Evolutionary conservation across 495 filamentous ascomycete species (phyloP).

Genomic region (Clavariopsis aquatica): DNA sequence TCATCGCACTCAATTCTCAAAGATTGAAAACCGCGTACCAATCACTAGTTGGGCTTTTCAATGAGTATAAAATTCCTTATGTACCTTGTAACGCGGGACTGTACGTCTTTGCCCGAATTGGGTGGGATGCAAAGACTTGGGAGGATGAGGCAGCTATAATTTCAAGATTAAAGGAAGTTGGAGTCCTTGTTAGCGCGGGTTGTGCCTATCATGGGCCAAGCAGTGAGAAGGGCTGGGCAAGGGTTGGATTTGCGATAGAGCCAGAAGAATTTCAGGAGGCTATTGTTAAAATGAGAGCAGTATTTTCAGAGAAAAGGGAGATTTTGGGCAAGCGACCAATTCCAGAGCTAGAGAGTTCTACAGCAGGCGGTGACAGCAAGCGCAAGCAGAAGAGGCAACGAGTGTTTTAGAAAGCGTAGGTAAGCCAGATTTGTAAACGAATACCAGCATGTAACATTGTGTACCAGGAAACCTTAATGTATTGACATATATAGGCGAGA

Average conservation of each 20-base stretch:
- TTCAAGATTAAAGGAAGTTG: slow-evolving; percentile 16
- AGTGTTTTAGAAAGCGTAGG: too few relatives aligned
- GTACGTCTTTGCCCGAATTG: slow-evolving; percentile 37
- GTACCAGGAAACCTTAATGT: too few relatives aligned
- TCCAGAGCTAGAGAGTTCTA: too few relatives aligned
- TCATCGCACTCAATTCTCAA: slow-evolving; percentile 27
- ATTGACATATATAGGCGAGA: too few relatives aligned
- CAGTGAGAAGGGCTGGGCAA: slow-evolving; percentile 37
- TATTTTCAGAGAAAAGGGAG: background rate
- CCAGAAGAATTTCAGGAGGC: background rate
- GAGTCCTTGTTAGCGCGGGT: slow-evolving; percentile 37
- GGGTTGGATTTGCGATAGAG: slow-evolving; percentile 34
- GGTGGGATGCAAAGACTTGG: slow-evolving; percentile 22
- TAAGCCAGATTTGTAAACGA: too few relatives aligned
- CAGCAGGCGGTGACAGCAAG: background rate
- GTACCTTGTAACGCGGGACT: slow-evolving; percentile 34
- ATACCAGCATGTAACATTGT: too few relatives aligned
- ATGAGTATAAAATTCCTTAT: slow-evolving; percentile 27
- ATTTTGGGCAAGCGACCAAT: too few relatives aligned
- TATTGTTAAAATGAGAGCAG: background rate
- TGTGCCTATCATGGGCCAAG: slow-evolving; percentile 34
- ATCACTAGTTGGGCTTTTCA: slow-evolving; percentile 26
- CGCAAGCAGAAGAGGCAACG: too few relatives aligned
- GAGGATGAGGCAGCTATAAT: slow-evolving; percentile 35
- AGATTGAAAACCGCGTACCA: slow-evolving; percentile 30